Conservation (phyloP, 495 filamentous ascomycete species). For the Daldinia grandis region DNA sequence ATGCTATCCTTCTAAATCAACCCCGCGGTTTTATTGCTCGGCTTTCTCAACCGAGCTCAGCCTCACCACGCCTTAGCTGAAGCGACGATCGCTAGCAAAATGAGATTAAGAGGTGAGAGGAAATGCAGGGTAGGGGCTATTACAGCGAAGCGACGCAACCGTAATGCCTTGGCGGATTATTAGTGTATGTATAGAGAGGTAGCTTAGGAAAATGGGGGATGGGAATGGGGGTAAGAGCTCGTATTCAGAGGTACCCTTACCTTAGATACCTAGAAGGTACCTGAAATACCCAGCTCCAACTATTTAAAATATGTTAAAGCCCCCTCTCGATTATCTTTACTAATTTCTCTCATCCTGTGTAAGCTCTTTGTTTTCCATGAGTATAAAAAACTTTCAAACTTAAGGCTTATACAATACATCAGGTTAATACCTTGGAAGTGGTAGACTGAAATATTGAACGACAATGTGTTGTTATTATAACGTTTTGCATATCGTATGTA, state of each 20-base stretch:
- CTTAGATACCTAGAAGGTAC: slow-evolving; percentile 2
- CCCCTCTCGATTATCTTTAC: background rate
- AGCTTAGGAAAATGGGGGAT: slow-evolving; percentile 5
- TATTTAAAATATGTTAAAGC: background rate
- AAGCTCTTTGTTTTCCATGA: background rate
- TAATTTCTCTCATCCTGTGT: background rate
- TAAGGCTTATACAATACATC: background rate
- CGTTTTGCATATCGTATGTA: background rate
- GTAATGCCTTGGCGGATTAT: slow-evolving; percentile 28
- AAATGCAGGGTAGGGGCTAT: slow-evolving; percentile 20
- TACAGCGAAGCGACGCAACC: slow-evolving; percentile 10
- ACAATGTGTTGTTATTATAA: background rate
- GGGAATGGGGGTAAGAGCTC: slow-evolving; percentile 18
- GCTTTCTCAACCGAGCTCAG: slow-evolving; percentile 16
- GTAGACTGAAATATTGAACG: background rate
- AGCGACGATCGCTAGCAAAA: slow-evolving; percentile 21
- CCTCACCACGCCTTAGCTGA: slow-evolving; percentile 26
- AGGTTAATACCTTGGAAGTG: background rate
- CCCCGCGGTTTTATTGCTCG: slow-evolving; percentile 11
- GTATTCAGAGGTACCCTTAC: slow-evolving; percentile 33
- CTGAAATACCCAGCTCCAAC: slow-evolving; percentile 17
- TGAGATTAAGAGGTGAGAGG: slow-evolving; percentile 5
- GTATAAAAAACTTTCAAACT: background rate
- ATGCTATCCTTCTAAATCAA: background rate
- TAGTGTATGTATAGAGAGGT: slow-evolving; percentile 6